Conservation (phyloP, 208 protist genomes). For the Vickermania ingenoplastis region DNA sequence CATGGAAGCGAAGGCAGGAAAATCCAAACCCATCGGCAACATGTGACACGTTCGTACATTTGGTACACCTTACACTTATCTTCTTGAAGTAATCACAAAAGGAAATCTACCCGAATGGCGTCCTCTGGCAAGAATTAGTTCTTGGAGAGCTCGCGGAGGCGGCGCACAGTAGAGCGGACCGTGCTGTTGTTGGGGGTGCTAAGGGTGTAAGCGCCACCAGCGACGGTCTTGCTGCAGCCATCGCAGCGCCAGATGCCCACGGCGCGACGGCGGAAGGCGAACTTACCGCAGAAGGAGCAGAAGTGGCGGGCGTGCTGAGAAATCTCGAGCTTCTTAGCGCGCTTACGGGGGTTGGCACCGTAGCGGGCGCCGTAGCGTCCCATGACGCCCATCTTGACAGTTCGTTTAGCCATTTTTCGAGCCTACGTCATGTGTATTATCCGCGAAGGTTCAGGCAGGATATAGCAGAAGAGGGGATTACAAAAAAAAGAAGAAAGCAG, state of each 20-base stretch:
- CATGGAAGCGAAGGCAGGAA: too few relatives aligned
- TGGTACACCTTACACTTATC: too few relatives aligned
- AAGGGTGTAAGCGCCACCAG: slow-evolving; percentile 97
- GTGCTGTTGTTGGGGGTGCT: slow-evolving; percentile 94
- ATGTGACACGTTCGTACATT: too few relatives aligned
- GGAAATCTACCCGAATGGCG: not conserved
- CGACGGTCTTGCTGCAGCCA: slow-evolving; percentile 94
- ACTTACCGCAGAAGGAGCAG: slow-evolving; percentile 99
- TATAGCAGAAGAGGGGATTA: slow-evolving; percentile 14
- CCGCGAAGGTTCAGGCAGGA: slow-evolving; percentile 6
- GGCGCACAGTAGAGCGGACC: slow-evolving; percentile 96
- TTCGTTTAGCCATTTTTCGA: slow-evolving; percentile 93
- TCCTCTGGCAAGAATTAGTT: slow-evolving; percentile 16
- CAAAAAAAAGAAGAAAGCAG: slow-evolving; percentile 7
- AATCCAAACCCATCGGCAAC: too few relatives aligned
- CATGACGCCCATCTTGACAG: slow-evolving; percentile 99
- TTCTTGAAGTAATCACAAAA: too few relatives aligned
- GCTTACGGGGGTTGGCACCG: slow-evolving; percentile 98
- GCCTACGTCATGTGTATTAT: slow-evolving; percentile 8
- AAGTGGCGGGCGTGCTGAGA: slow-evolving; percentile 98
- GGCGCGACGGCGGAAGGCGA: slow-evolving; percentile 92
- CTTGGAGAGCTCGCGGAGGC: slow-evolving; percentile 94
- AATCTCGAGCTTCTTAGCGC: slow-evolving; percentile 98
- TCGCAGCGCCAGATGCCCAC: slow-evolving; percentile 99
- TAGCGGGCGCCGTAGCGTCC: slow-evolving; percentile 99